Percentiles rank a stretch among this genome's conserved stretches.
These are phyloP conservation scores for Colletotrichum falcatum DNA, from an alignment of 2,329 filamentous ascomycete species.

Conservation along the genomic window DNA sequence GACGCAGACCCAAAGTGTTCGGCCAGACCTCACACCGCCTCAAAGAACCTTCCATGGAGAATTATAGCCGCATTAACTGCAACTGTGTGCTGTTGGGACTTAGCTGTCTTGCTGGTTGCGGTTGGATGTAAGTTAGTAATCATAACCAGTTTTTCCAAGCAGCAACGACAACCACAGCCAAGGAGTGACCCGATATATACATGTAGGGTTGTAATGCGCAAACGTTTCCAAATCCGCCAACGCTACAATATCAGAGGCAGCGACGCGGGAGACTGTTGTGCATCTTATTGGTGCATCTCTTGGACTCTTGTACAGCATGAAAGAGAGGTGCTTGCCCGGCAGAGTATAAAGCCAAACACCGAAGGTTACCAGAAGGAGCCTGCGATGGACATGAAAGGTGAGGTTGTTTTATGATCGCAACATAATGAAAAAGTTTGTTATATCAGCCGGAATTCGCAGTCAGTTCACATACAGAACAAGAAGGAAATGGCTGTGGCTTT, in stretches of 20 bases:
- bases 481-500: too few species aligned
- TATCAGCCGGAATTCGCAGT: too few species aligned
- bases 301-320: slow-evolving; percentile 16
- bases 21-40: background rate
- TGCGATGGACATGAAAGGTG: background rate
- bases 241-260: slow-evolving; percentile 15
- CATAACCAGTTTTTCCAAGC: too few species aligned
- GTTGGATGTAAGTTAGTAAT: background rate
- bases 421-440: background rate
- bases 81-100: too few species aligned
- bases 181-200: background rate
- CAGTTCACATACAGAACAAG: too few species aligned
- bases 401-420: background rate
- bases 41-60: too few species aligned
- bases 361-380: slow-evolving; percentile 1
- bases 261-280: slow-evolving; percentile 14
- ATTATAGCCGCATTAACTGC: background rate
- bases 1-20: background rate
- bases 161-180: background rate
- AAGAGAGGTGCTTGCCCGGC: slow-evolving; percentile 10
- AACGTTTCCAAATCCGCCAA: slow-evolving; percentile 14
- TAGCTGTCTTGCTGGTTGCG: background rate
- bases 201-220: slow-evolving; percentile 13
- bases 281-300: slow-evolving; percentile 7
- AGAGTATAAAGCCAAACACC: background rate